Percentiles rank a stretch among this genome's conserved stretches.
Evolutionary conservation across 495 filamentous ascomycete genomes (phyloP).

Genomic region (Penicillium waksmanii): DNA sequence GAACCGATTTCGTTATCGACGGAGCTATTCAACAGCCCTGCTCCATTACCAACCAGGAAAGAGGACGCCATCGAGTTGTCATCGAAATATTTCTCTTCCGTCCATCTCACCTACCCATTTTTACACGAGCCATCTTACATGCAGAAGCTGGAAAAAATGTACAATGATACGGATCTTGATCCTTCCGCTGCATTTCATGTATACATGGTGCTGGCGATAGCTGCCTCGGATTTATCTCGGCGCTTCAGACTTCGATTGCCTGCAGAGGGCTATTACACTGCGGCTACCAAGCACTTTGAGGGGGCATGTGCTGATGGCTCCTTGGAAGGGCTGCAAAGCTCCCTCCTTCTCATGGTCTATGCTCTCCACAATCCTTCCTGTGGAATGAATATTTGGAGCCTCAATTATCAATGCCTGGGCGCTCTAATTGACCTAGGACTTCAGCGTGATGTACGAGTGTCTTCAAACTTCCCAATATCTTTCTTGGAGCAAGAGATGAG

Average conservation of each 20-base stretch:
- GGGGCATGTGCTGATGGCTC: slow-evolving; percentile 42
- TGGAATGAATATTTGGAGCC: slow-evolving; percentile 50
- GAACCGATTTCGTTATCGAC: slow-evolving; percentile 27
- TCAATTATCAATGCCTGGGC: slow-evolving; percentile 54
- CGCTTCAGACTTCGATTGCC: slow-evolving; percentile 44
- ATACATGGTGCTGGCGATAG: slow-evolving; percentile 51
- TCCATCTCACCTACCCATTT: slow-evolving; percentile 49
- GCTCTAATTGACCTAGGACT: slow-evolving; percentile 49
- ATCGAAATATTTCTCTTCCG: slow-evolving; percentile 43
- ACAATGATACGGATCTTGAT: slow-evolving; percentile 18
- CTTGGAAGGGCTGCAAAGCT: slow-evolving; percentile 43
- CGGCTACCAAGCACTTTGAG: slow-evolving; percentile 45
- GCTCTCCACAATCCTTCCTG: slow-evolving; percentile 50
- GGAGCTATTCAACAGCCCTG: slow-evolving; percentile 42
- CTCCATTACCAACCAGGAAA: slow-evolving; percentile 37
- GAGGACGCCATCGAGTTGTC: slow-evolving; percentile 42
- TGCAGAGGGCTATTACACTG: slow-evolving; percentile 48
- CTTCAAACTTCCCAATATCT: slow-evolving; percentile 36
- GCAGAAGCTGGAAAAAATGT: slow-evolving; percentile 36
- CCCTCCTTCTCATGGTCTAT: slow-evolving; percentile 51
- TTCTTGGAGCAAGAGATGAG: slow-evolving; percentile 51
- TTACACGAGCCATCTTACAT: slow-evolving; percentile 46
- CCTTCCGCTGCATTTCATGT: slow-evolving; percentile 41
- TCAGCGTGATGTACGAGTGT: slow-evolving; percentile 45
- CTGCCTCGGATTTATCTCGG: slow-evolving; percentile 45